Percentiles rank a stretch among this genome's conserved stretches.
These are phyloP conservation scores for Colletotrichum graminicola DNA, from an alignment of 2,329 filamentous ascomycete genomes.

Conservation along the genomic window DNA sequence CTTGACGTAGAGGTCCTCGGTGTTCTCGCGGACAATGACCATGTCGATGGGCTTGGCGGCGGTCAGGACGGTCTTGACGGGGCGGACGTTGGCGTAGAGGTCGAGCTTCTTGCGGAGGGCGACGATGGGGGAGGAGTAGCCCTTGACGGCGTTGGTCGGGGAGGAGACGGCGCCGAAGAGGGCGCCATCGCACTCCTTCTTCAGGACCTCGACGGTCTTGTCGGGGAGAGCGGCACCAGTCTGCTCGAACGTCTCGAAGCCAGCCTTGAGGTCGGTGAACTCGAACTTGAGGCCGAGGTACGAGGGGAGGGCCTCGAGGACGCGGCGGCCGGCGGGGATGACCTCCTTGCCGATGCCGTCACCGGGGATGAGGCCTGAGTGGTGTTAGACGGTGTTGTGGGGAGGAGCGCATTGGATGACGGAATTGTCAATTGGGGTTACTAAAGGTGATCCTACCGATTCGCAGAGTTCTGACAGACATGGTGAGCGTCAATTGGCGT, in stretches of 20 bases:
- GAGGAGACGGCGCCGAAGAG: constrained; percentile 97
- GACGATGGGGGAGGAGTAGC: constrained; percentile 97
- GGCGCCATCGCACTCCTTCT: constrained; percentile 92
- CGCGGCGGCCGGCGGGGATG: constrained; percentile 90
- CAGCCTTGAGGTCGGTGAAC: constrained; percentile 92
- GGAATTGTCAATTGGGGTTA: constrained; percentile 9
- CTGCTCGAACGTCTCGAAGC: constrained; percentile 92
- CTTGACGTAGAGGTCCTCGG: constrained; percentile 98
- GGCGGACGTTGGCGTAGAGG: constrained; percentile 97
- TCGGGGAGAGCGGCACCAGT: constrained; percentile 91
- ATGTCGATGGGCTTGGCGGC: constrained; percentile 84
- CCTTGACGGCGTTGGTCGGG: constrained; percentile 87
- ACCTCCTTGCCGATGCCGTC: constrained; percentile 99
- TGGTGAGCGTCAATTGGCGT: constrained; percentile 46
- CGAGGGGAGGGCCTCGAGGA: constrained; percentile 93
- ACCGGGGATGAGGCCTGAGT: constrained; percentile 86
- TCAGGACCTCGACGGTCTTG: constrained; percentile 88
- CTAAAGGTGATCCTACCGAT: constrained; percentile 51
- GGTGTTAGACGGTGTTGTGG: constrained; percentile 4
- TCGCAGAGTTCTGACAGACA: constrained; percentile 58
- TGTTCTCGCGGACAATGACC: constrained; percentile 99
- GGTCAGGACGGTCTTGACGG: constrained; percentile 85
- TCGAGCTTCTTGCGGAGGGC: constrained; percentile 94
- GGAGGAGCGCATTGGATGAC: not conserved
- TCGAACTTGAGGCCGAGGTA: constrained; percentile 94